Evolutionary conservation across 768 basidiomycete genomes (phyloP), one percentile per base, ranked within the genome.

Genomic region (Suillus paluster): DNA sequence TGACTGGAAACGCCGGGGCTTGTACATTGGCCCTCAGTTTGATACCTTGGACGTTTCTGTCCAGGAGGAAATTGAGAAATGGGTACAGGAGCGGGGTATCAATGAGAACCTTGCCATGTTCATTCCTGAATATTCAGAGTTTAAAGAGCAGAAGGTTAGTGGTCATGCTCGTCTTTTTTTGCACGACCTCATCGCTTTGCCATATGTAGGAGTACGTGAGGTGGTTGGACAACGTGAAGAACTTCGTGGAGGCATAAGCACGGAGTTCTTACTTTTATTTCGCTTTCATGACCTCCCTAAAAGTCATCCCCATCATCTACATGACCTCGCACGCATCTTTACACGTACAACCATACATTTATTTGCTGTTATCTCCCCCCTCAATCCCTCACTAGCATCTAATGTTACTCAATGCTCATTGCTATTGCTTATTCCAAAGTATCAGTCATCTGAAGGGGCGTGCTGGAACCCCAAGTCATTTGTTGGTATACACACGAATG

Each of bases 1-100:
- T 9, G 95, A 98, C 78, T 98, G 93, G 94, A 91, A 90, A 73
- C 87, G 96, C 52, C 86, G 95, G 21, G 94, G 92, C 2, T 78
- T 92, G 66, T 99, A 97, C 82, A 87, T 97, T 71, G 97, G 97
- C 1, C 97, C 96, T 57, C 88, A 91, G 80, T 99, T 97, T 70
- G 93, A 95, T 62, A 91, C 94, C 53, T 87, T 99, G 48, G 97
- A 99, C 71, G 82, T 88, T 46, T 73, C 77, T 2, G 86, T 99
- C 19, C 97, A 99, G 77, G 90, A 95, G 66, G 91, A 94, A 74
- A 95, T 99, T 72, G 94, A 97, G 71, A 84, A 85, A 71, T 99
- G 83, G 84, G 78, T 99, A 60, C 84, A 87, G 66, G 96, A 98
- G 80, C 89, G 97, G 58, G 96, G 95, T 9, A 83, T 99, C 68